Base-by-base conservation (phyloP, 2,329 filamentous ascomycete species). In the Helotiales sp. region DNA sequence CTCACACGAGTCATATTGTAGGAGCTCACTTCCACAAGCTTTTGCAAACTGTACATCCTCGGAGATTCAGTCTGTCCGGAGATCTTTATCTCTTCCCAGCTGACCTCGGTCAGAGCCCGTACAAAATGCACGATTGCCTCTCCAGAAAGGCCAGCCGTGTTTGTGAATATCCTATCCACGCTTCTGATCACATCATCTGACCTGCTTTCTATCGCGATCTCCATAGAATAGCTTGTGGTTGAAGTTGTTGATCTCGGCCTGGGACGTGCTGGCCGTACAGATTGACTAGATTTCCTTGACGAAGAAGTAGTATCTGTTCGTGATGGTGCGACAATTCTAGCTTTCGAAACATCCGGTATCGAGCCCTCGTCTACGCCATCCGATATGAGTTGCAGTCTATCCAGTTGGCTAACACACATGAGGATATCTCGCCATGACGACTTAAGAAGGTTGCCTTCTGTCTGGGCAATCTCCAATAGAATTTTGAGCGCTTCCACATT, bases 1-100 rank as follows among this genome's bases (percentile, higher is more conserved):
- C 95, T 89, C 33, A 99, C 93, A 79, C 95, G 87, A 58, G 91
- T 92, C 95, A 99, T 99, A 77, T 99, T 99, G 84, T 99, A 99
- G 74, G 96, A 97, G 73, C 91, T 96, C 74, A 99, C 98, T 74
- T 99, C 95, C 15, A 99, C 96, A 62, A 99, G 85, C 75, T 99
- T 99, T 71, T 99, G 95, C 61, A 99, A 78, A 76, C 93, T 97
- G 80, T 97, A 99, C 8, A 93, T 99, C 54, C 96, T 86, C 10
- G 95, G 95, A 22, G 91, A 96, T 60, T 99, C 95, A 70, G 93
- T 97, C 56, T 93, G 91, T 0, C 95, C 95, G 0, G 95, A 98
- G 3, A 95, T 96, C 71, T 96, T 93, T 69, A 99, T 99, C 74
- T 99, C 95, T 70, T 98, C 93, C 95, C 95, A 98, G 74, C 93